phyloP scores from a whole-genome alignment of 2,329 filamentous ascomycete species.

The Trichoderma atrobrunneum region DNA sequence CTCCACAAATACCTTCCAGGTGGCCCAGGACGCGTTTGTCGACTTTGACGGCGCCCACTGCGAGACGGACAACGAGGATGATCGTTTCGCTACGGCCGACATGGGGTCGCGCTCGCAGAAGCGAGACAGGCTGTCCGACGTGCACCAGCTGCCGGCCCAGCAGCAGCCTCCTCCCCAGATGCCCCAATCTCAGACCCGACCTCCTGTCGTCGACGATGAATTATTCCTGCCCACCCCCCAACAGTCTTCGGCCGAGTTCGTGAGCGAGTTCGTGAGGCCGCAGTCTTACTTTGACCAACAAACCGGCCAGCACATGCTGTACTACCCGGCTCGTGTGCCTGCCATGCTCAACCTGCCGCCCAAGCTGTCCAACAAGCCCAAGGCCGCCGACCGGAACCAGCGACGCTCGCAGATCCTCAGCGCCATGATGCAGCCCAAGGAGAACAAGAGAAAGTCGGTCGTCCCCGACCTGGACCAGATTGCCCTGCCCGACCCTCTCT shows the following conservation, averaged over 20 bases:
- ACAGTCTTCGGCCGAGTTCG: slow-evolving; percentile 26
- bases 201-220: background rate
- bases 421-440: slow-evolving; percentile 45
- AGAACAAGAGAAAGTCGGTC: slow-evolving; percentile 20
- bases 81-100: slow-evolving; percentile 22
- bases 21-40: slow-evolving; percentile 66
- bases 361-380: slow-evolving; percentile 73
- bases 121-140: slow-evolving; percentile 12
- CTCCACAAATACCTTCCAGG: slow-evolving; percentile 61
- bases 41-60: slow-evolving; percentile 83
- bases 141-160: background rate
- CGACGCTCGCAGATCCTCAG: slow-evolving; percentile 72
- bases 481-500: slow-evolving; percentile 49
- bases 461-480: slow-evolving; percentile 28
- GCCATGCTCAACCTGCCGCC: slow-evolving; percentile 90
- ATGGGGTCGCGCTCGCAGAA: slow-evolving; percentile 14
- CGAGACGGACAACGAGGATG: slow-evolving; percentile 46
- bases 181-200: background rate
- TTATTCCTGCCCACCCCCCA: slow-evolving; percentile 26
- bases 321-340: slow-evolving; percentile 92
- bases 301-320: slow-evolving; percentile 80
- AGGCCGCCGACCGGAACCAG: slow-evolving; percentile 61
- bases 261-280: slow-evolving; percentile 39
- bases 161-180: background rate
- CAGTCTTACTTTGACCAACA: slow-evolving; percentile 61